phyloP scores from a whole-genome alignment of 1,284 basidiomycete species.

The Dichomitus squalens region DNA sequence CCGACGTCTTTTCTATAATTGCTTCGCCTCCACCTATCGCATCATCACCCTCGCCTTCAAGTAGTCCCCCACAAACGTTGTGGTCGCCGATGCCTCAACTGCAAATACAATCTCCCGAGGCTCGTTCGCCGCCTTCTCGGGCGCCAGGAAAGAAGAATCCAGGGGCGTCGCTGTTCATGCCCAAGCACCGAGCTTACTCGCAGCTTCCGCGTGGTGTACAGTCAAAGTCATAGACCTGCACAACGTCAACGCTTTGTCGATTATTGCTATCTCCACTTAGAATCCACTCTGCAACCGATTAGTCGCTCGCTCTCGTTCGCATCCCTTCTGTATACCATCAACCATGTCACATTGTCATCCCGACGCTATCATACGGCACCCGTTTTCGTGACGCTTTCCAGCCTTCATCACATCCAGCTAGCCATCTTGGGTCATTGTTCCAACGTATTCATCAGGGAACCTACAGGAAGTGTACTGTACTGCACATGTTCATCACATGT shows the following conservation, averaged over 20 bases:
- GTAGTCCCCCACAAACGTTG: conserved; percentile 2
- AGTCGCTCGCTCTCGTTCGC: neutral
- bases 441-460: neutral
- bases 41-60: conserved; percentile 2
- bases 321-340: conserved; percentile 3
- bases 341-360: neutral
- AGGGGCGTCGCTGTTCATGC: conserved; percentile 70
- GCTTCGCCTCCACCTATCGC: conserved; percentile 21
- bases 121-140: conserved; percentile 11
- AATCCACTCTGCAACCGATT: neutral
- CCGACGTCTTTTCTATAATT: neutral
- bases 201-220: conserved; percentile 41
- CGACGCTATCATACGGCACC: neutral
- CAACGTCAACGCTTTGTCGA: neutral
- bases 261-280: conserved; percentile 1
- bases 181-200: conserved; percentile 69
- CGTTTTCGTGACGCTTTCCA: neutral
- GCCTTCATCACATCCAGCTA: neutral
- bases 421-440: neutral
- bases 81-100: neutral
- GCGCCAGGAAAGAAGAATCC: conserved; percentile 58
- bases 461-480: neutral
- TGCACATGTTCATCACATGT: neutral
- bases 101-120: conserved; percentile 2
- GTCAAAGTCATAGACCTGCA: conserved; percentile 18